These are phyloP conservation scores for Grosmannia penicillata DNA, from an alignment of 2,329 filamentous ascomycete species.

Conservation along the genomic window DNA sequence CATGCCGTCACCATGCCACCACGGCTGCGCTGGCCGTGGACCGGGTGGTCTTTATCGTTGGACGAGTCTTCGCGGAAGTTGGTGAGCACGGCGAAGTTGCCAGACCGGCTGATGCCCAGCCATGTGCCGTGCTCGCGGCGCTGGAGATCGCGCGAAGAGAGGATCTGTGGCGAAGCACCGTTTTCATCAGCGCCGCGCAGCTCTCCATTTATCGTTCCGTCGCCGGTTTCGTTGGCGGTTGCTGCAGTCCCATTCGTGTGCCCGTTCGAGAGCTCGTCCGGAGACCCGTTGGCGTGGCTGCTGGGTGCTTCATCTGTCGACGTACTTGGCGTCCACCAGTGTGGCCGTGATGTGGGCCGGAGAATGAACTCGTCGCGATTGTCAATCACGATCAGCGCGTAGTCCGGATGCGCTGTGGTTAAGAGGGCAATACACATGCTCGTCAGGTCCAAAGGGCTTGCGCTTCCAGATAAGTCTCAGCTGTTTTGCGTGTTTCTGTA, in stretches of 20 bases:
- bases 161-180: conserved; percentile 26
- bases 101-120: conserved; percentile 46
- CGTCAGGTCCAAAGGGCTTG: too few species aligned
- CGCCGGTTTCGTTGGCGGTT: too few species aligned
- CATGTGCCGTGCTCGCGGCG: conserved; percentile 49
- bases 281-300: too few species aligned
- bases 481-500: background rate
- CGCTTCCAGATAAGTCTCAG: too few species aligned
- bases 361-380: conserved; percentile 65
- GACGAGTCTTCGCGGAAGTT: conserved; percentile 46
- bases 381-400: conserved; percentile 60
- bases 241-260: too few species aligned
- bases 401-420: conserved; percentile 61
- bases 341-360: conserved; percentile 45
- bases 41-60: conserved; percentile 33
- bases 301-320: too few species aligned
- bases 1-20: conserved; percentile 51
- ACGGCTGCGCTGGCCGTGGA: conserved; percentile 40
- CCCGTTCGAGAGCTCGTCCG: too few species aligned
- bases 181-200: too few species aligned
- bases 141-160: conserved; percentile 48
- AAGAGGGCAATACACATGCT: conserved; percentile 65
- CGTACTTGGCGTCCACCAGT: conserved; percentile 52
- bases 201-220: conserved; percentile 4
- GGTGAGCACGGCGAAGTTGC: conserved; percentile 48